A percentile compares a stretch with the other conserved stretches of the same genome.
These are phyloP conservation scores for Fusarium torulosum DNA, from an alignment of 2,329 filamentous ascomycete genomes.

Conservation along the genomic window DNA sequence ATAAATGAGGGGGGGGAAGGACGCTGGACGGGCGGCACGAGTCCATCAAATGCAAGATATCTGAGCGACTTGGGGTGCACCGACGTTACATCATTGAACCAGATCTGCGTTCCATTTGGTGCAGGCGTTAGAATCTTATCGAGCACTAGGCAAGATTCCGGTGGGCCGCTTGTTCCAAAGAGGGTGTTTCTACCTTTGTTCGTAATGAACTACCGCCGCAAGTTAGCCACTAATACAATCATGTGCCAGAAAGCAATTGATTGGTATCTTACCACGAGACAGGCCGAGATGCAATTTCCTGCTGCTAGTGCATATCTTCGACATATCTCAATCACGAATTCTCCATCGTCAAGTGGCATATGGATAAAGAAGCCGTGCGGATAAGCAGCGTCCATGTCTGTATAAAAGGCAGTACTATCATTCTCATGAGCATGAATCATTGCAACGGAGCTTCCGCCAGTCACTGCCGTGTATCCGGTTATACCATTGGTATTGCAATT, in stretches of 20 bases:
- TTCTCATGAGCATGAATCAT: constrained; percentile 17
- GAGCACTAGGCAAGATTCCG: no score
- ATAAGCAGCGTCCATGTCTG: constrained; percentile 11
- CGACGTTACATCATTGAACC: no score
- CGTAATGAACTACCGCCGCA: no score
- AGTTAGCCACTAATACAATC: not conserved
- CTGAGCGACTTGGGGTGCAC: no score
- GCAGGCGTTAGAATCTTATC: no score
- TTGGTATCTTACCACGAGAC: constrained; percentile 21
- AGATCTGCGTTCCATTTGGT: no score
- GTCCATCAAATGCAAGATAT: no score
- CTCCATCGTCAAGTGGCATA: constrained; percentile 29
- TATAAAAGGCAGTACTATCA: constrained; percentile 16
- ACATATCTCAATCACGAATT: constrained; percentile 26
- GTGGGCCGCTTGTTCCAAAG: no score
- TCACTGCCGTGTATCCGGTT: constrained; percentile 27
- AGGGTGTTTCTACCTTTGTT: no score
- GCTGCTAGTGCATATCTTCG: constrained; percentile 14
- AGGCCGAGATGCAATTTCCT: not conserved
- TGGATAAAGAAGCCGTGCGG: constrained; percentile 5
- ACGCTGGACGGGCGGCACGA: no score
- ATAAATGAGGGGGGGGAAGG: no score
- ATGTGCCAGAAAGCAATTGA: not conserved
- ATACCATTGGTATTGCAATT: constrained; percentile 14
- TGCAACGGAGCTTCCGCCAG: not conserved